These are phyloP conservation scores for Wallacemonas rigidus DNA, from an alignment of 208 protist species.

Conservation along the genomic window DNA sequence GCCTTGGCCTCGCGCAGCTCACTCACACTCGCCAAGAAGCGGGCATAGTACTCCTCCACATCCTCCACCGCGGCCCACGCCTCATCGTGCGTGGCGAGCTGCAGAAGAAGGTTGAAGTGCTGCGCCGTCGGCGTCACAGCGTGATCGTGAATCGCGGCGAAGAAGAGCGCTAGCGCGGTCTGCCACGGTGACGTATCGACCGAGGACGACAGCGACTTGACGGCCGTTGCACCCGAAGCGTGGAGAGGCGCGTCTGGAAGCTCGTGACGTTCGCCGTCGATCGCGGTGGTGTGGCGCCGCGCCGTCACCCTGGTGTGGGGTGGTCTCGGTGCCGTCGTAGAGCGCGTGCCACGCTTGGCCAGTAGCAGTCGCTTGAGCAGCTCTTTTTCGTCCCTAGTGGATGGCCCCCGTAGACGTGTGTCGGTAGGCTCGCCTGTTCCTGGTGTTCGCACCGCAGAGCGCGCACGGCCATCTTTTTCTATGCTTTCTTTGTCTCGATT, in stretches of 20 bases:
- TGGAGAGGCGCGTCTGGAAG: no score
- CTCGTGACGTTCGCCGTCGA: no score
- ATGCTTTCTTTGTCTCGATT: no score
- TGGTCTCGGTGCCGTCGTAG: not conserved
- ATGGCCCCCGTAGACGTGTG: no score
- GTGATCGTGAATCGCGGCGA: slow-evolving; percentile 49
- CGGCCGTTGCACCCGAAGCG: no score
- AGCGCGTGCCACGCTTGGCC: slow-evolving; percentile 4
- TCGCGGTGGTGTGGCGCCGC: no score
- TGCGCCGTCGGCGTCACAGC: slow-evolving; percentile 61
- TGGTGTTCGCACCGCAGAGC: no score
- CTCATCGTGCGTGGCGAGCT: slow-evolving; percentile 48
- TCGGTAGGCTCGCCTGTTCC: no score
- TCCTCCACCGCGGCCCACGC: slow-evolving; percentile 45
- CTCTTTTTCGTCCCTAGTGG: not conserved
- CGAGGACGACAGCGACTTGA: not conserved
- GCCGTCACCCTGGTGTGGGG: no score
- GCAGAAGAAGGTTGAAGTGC: slow-evolving; percentile 74
- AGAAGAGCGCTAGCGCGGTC: slow-evolving; percentile 54
- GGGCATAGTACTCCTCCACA: slow-evolving; percentile 62
- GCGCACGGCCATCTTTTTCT: no score
- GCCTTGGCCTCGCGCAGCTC: slow-evolving; percentile 32
- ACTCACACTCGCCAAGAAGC: slow-evolving; percentile 36
- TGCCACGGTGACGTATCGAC: slow-evolving; percentile 29
- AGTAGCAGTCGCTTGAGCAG: slow-evolving; percentile 5